These are phyloP conservation scores for Hypomyces perniciosus DNA, from an alignment of 2,329 filamentous ascomycete species.

Conservation along the genomic window DNA sequence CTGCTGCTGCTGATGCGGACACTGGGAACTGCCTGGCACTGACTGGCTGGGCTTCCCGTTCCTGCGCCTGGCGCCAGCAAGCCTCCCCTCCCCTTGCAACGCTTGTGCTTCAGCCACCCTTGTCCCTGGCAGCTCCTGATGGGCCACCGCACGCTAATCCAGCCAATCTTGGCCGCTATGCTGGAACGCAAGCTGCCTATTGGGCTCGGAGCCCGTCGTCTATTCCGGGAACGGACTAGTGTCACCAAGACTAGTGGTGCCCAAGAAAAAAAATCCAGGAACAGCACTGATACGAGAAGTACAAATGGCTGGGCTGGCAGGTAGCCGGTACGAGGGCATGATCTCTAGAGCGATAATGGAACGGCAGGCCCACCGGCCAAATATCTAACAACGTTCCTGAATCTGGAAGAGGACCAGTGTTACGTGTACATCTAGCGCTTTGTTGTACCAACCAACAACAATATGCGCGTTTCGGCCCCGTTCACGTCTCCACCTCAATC, in stretches of 20 bases:
- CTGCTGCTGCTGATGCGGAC: too few species aligned
- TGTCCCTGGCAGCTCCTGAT: conserved; percentile 1
- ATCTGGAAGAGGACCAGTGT: conserved; percentile 2
- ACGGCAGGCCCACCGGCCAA: background rate
- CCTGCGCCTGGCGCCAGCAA: background rate
- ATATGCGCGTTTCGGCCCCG: conserved; percentile 3
- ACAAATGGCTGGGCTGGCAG: conserved; percentile 9
- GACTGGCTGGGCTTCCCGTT: background rate
- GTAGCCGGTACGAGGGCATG: conserved; percentile 11
- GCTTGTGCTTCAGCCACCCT: background rate
- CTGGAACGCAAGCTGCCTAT: conserved; percentile 13
- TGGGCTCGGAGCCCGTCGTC: conserved; percentile 10
- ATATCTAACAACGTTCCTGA: conserved; percentile 11
- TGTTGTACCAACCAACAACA: too few species aligned
- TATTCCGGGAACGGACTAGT: conserved; percentile 5
- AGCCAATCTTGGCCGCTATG: conserved; percentile 9
- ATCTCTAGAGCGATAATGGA: background rate
- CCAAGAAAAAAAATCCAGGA: conserved; percentile 9
- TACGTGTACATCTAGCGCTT: conserved; percentile 1
- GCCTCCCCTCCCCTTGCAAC: conserved; percentile 3
- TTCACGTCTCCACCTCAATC: conserved; percentile 14
- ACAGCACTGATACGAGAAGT: conserved; percentile 7
- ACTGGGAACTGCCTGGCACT: too few species aligned
- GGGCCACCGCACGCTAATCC: background rate
- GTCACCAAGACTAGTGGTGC: conserved; percentile 5